Evolutionary conservation across 2,329 filamentous ascomycete species (phyloP).

Genomic region (Colletotrichum neosansevieriae): DNA sequence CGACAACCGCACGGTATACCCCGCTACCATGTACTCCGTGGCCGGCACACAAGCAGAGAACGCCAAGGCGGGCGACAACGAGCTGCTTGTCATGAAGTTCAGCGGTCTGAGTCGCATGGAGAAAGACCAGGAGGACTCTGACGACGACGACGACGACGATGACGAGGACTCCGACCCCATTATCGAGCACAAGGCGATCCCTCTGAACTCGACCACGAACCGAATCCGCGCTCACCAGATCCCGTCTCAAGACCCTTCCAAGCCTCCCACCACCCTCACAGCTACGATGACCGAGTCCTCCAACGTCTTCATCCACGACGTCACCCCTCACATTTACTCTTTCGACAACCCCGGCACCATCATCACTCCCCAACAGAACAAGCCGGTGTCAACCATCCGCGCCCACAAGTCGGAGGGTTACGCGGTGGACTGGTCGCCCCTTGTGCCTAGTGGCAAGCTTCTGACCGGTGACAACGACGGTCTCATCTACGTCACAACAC

Average conservation of each 20-base stretch:
- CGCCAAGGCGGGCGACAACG: slow-evolving; percentile 83
- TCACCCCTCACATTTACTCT: slow-evolving; percentile 87
- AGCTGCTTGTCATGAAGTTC: slow-evolving; percentile 96
- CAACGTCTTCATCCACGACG: slow-evolving; percentile 92
- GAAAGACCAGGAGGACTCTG: slow-evolving; percentile 72
- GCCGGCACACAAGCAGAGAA: slow-evolving; percentile 92
- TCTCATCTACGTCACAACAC: slow-evolving; percentile 87
- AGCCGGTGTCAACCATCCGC: slow-evolving; percentile 86
- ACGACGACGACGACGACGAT: slow-evolving; percentile 73
- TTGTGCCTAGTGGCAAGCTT: slow-evolving; percentile 84
- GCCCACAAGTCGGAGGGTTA: slow-evolving; percentile 96
- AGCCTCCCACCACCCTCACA: slow-evolving; percentile 83
- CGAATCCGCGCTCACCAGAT: slow-evolving; percentile 90
- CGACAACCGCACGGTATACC: slow-evolving; percentile 91
- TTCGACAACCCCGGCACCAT: slow-evolving; percentile 90
- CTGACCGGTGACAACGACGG: slow-evolving; percentile 93
- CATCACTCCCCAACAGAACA: slow-evolving; percentile 85
- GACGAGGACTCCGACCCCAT: slow-evolving; percentile 88
- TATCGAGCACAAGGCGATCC: slow-evolving; percentile 91
- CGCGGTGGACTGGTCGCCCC: slow-evolving; percentile 94
- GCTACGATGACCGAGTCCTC: slow-evolving; percentile 93
- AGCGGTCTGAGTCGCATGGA: slow-evolving; percentile 93
- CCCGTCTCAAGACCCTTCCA: slow-evolving; percentile 76
- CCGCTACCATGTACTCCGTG: slow-evolving; percentile 94
- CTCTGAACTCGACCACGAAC: slow-evolving; percentile 89